Conservation (phyloP, 139 green algal genomes). For the Ulvella scutata region DNA sequence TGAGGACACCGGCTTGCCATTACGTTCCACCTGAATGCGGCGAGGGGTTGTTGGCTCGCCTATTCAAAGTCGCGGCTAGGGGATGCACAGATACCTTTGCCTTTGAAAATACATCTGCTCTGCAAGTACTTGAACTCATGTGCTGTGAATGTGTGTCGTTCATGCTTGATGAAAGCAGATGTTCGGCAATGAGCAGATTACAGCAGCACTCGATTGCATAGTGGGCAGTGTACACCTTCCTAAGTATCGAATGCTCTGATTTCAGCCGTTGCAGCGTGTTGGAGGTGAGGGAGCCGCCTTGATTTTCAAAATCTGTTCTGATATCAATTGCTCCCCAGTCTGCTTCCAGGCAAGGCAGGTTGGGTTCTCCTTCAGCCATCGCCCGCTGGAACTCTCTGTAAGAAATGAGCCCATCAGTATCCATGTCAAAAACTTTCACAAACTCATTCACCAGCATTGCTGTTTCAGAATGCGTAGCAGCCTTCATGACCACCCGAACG, state of each 20-base stretch:
- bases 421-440: neutral
- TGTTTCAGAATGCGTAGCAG: neutral
- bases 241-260: neutral
- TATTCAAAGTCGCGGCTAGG: no score
- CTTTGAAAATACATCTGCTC: no score
- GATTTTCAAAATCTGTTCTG: neutral
- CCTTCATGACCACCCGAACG: neutral
- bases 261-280: neutral
- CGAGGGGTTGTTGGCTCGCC: no score
- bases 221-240: neutral
- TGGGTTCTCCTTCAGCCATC: neutral
- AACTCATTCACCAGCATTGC: conserved; percentile 3
- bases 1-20: neutral
- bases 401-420: neutral
- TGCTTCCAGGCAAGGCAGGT: neutral
- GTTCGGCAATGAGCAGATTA: no score
- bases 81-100: no score
- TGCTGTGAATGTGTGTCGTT: no score
- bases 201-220: no score
- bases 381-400: neutral
- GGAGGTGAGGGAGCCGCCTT: neutral
- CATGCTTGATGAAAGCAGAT: no score
- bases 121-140: no score
- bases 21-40: neutral
- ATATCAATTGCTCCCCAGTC: neutral